Base-by-base conservation (phyloP, 768 basidiomycete genomes). In the Mycena maculata region DNA sequence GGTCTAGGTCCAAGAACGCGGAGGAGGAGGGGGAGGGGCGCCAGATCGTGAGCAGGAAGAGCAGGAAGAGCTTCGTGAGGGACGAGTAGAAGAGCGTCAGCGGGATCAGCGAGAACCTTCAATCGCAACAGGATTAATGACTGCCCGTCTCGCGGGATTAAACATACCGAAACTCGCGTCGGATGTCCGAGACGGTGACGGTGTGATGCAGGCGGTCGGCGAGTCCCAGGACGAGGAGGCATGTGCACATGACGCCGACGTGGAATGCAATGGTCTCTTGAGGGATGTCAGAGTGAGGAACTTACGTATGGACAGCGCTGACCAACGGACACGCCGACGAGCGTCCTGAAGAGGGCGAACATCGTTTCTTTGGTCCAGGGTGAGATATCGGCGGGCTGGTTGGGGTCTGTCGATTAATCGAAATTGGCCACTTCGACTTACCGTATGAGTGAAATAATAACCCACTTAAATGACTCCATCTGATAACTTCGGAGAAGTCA, bases 41-140 rank as follows among this genome's bases (percentile, higher is more conserved):
- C 93, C 93, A 95, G 64, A 95, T 89, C 1, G 93, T 89, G 27
- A 95, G 84, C 4, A 93, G 83, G 71, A 92, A 88, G n/a, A 95
- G 84, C 7, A 95, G 84, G 74, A 95, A 94, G 20, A 93, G 84
- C 74, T 95, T 95, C 7, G 91, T 93, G 23, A 94, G 78, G 2
- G 93, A 95, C 0, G 93, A 93, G 73, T 95, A 95, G 75, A 94
- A 84, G 7, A 95, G 81, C 15, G 88, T 88, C n/a, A 95, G 83
- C 4, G 94, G 90, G 42, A 95, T 86, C 38, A 93, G 84, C 0
- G 92, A 91, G 58, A 90, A 84, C 70, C 48, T 47, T 92, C 92
- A 68, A 12, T 36, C 11, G 42, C 25, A 30, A 63, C 16, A 31
- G 28, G 27, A 60, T 58, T 13, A 64, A 18, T 18, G 45, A 58